These are phyloP conservation scores for Remersonia thermophila DNA, from an alignment of 2,329 filamentous ascomycete genomes.

Conservation along the genomic window DNA sequence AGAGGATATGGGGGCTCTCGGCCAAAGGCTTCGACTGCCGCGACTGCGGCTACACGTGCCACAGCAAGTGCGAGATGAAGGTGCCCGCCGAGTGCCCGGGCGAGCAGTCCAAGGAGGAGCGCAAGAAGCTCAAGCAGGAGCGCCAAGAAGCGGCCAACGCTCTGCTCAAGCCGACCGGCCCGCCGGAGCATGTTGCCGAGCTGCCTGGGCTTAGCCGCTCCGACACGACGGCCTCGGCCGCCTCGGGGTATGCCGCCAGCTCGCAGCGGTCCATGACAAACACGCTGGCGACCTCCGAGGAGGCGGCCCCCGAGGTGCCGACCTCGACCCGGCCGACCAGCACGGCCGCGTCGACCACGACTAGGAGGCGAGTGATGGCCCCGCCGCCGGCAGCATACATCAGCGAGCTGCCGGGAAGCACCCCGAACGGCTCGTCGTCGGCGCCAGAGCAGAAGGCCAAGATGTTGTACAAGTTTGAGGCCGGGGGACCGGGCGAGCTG, in stretches of 20 bases:
- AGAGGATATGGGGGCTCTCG: slow-evolving; percentile 92
- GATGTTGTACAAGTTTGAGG: slow-evolving; percentile 84
- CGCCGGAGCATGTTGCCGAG: slow-evolving; percentile 42
- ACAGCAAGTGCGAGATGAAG: slow-evolving; percentile 99
- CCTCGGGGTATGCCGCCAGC: slow-evolving; percentile 74
- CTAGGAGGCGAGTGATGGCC: slow-evolving; percentile 62
- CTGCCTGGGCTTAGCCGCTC: slow-evolving; percentile 59
- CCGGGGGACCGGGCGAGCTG: slow-evolving; percentile 68
- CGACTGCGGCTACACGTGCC: slow-evolving; percentile 95
- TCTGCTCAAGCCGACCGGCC: slow-evolving; percentile 35
- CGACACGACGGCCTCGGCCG: slow-evolving; percentile 83
- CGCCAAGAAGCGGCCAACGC: slow-evolving; percentile 68
- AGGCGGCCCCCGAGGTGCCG: slow-evolving; percentile 33
- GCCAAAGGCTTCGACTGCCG: slow-evolving; percentile 94
- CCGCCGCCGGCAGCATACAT: slow-evolving; percentile 78
- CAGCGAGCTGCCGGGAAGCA: slow-evolving; percentile 47
- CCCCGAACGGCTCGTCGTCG: slow-evolving; percentile 29
- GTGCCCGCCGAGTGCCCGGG: slow-evolving; percentile 92
- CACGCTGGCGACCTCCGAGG: slow-evolving; percentile 43
- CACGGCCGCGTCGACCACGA: slow-evolving; percentile 19
- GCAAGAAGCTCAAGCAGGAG: slow-evolving; percentile 81
- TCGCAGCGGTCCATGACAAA: slow-evolving; percentile 67
- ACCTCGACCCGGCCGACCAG: slow-evolving; percentile 22
- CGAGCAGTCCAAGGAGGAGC: slow-evolving; percentile 86
- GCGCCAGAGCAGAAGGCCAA: slow-evolving; percentile 56